Evolutionary conservation across 768 basidiomycete species (phyloP).

Genomic region (Leccinum ochraceum): DNA sequence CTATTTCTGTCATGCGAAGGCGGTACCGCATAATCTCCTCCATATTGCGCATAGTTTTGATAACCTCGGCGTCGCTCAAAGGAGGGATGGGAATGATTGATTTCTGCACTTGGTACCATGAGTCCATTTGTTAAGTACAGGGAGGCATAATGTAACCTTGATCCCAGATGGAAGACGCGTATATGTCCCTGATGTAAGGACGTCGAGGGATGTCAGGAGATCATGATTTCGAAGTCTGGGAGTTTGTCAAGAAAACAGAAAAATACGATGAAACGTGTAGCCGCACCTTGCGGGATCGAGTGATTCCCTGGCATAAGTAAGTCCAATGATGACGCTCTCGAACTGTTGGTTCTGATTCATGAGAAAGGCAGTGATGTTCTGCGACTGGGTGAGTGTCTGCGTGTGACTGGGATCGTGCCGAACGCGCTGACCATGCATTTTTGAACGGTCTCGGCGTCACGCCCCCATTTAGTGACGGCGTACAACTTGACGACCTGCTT

Average conservation of each 20-base stretch:
- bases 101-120: constrained; percentile 51
- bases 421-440: constrained; percentile 70
- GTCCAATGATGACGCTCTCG: constrained; percentile 59
- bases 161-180: constrained; percentile 77
- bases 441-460: constrained; percentile 81
- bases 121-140: constrained; percentile 19
- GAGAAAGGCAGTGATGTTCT: constrained; percentile 89
- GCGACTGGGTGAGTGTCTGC: constrained; percentile 4
- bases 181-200: constrained; percentile 86
- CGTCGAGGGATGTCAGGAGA: constrained; percentile 86
- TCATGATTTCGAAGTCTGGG: constrained; percentile 89
- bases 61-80: constrained; percentile 65
- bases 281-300: constrained; percentile 78
- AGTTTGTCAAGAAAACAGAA: neutral
- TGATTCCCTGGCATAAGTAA: constrained; percentile 66
- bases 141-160: constrained; percentile 51
- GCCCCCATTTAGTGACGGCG: constrained; percentile 84
- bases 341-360: constrained; percentile 86
- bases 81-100: constrained; percentile 62
- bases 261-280: neutral
- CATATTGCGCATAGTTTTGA: constrained; percentile 66
- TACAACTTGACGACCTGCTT: constrained; percentile 89
- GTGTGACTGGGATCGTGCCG: neutral
- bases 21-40: constrained; percentile 80
- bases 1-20: constrained; percentile 72